Conservation (phyloP, 192 early-diverging fungal species). For the Martensiomyces pterosporus region DNA sequence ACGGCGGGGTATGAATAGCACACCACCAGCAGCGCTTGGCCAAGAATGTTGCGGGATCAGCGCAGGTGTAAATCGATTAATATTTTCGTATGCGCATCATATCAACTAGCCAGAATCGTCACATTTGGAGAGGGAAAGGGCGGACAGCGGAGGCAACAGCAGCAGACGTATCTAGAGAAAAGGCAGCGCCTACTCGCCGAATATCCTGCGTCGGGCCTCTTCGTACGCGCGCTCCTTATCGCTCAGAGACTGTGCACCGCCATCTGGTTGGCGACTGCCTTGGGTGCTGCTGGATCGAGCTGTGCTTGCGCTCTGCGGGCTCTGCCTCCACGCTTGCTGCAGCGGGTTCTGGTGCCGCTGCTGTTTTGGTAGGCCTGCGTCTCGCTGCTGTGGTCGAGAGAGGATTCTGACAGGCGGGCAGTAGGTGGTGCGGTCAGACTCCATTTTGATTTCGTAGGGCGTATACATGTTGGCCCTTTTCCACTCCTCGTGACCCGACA, state of each 20-base stretch:
- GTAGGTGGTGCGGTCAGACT: background rate
- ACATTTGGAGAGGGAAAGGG: too few species aligned
- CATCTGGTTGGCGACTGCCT: too few species aligned
- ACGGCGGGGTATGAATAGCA: too few species aligned
- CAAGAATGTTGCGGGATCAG: too few species aligned
- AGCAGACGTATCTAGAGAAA: background rate
- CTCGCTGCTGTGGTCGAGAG: slow-evolving; percentile 1
- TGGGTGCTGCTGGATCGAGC: too few species aligned
- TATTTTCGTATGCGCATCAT: too few species aligned
- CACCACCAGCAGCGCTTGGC: too few species aligned
- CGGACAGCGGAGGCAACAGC: background rate
- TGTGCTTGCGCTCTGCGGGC: background rate
- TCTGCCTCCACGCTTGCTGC: background rate
- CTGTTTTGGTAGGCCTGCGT: background rate
- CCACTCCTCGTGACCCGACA: background rate
- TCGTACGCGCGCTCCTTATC: slow-evolving; percentile 13
- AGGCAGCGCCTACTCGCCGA: slow-evolving; percentile 1
- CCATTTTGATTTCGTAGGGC: background rate
- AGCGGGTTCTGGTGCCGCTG: background rate
- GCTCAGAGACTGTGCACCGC: too few species aligned
- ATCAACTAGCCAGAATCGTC: too few species aligned
- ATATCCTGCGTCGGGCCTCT: slow-evolving; percentile 4
- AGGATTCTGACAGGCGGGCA: background rate
- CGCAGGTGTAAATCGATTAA: too few species aligned
- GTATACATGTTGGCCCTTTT: background rate